Conservation (phyloP, 805 yeast species). For the Saccharomyces eubayanus region DNA sequence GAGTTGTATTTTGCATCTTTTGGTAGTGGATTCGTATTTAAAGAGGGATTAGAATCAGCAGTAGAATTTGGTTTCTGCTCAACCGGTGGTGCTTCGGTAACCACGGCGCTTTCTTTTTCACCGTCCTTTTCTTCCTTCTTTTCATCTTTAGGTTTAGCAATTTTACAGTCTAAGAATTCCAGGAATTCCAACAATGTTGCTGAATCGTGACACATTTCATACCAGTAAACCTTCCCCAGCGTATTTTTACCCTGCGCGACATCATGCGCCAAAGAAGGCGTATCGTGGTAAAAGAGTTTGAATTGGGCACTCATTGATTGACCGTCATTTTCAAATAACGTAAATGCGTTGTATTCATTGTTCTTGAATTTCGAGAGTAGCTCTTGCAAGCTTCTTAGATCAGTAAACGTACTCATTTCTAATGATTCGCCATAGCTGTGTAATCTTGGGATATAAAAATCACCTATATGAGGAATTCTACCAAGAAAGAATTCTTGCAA, state of each 20-base stretch:
- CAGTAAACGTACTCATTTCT: slow-evolving; percentile 13
- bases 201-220: slow-evolving; percentile 20
- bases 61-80: slow-evolving; percentile 1
- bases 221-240: slow-evolving; percentile 15
- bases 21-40: slow-evolving; percentile 16
- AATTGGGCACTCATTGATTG: slow-evolving; percentile 17
- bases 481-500: slow-evolving; percentile 21
- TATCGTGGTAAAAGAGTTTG: slow-evolving; percentile 20
- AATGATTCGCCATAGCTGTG: slow-evolving; percentile 14
- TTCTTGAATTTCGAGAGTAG: slow-evolving; percentile 10
- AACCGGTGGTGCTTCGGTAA: background rate
- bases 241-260: slow-evolving; percentile 4
- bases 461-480: slow-evolving; percentile 23
- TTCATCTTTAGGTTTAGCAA: slow-evolving; percentile 3
- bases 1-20: slow-evolving; percentile 16
- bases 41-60: background rate
- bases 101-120: background rate
- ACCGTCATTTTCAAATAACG: slow-evolving; percentile 15
- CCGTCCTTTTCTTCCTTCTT: background rate
- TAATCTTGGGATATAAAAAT: slow-evolving; percentile 23
- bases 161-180: slow-evolving; percentile 12
- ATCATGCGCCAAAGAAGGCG: slow-evolving; percentile 15
- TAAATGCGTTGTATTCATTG: slow-evolving; percentile 7
- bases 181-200: slow-evolving; percentile 14
- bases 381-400: slow-evolving; percentile 9